Percentiles rank a stretch among this genome's conserved stretches.
phyloP scores from a whole-genome alignment of 2,329 filamentous ascomycete species.

The Fusarium sp. region DNA sequence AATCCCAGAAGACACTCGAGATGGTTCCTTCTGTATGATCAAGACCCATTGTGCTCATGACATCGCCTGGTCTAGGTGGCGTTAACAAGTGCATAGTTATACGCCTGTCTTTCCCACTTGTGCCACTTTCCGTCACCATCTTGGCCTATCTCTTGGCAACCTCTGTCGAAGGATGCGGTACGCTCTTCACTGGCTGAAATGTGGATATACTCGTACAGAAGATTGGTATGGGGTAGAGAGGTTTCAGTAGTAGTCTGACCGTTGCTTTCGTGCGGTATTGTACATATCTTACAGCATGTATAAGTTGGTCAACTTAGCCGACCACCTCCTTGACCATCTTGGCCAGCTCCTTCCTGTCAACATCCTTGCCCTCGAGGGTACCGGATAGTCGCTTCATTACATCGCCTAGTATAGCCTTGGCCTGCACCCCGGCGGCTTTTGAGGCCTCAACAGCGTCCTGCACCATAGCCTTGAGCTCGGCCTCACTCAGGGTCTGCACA shows the following conservation, averaged over 20 bases:
- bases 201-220: conserved; percentile 4
- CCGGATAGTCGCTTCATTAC: conserved; percentile 75
- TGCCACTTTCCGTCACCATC: too few relatives aligned
- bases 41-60: too few relatives aligned
- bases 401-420: conserved; percentile 69
- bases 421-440: conserved; percentile 60
- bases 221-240: conserved; percentile 31
- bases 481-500: conserved; percentile 71
- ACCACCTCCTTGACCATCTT: conserved; percentile 71
- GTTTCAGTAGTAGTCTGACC: conserved; percentile 12
- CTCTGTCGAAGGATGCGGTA: too few relatives aligned
- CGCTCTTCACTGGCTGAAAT: too few relatives aligned
- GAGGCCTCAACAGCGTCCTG: conserved; percentile 66
- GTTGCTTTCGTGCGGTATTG: conserved; percentile 30
- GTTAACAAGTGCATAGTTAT: too few relatives aligned
- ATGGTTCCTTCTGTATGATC: too few relatives aligned
- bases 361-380: conserved; percentile 73
- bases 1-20: too few relatives aligned
- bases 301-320: conserved; percentile 19
- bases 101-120: too few relatives aligned
- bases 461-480: conserved; percentile 71
- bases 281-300: conserved; percentile 46
- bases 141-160: too few relatives aligned
- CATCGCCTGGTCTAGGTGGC: too few relatives aligned
- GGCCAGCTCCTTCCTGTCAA: conserved; percentile 74